Percentiles rank a stretch among this genome's conserved stretches.
phyloP scores from a whole-genome alignment of 169 alveolate genomes.

The Plasmodium gaboni region DNA sequence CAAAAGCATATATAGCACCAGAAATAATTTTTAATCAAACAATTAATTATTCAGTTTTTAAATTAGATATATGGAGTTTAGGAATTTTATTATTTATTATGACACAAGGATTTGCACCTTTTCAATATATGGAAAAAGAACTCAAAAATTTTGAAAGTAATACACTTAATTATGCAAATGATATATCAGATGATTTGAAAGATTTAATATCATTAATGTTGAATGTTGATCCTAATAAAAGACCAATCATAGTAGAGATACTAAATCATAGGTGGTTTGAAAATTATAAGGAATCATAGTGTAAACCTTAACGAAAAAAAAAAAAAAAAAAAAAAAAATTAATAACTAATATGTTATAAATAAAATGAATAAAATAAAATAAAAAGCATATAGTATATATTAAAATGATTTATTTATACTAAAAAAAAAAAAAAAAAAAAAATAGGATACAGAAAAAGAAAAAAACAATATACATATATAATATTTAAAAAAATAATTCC shows the following conservation, averaged over 20 bases:
- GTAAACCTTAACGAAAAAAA: not conserved
- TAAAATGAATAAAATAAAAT: not conserved
- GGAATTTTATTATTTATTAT: constrained; percentile 80
- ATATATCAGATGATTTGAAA: constrained; percentile 63
- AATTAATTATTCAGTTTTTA: constrained; percentile 78
- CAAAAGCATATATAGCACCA: constrained; percentile 84
- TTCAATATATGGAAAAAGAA: constrained; percentile 81
- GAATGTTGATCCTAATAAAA: constrained; percentile 59
- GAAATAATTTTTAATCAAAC: constrained; percentile 81
- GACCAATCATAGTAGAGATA: constrained; percentile 70
- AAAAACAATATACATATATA: no score
- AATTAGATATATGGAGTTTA: constrained; percentile 83
- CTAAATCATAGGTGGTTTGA: constrained; percentile 62
- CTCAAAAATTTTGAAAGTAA: constrained; percentile 59
- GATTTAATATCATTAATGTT: constrained; percentile 60
- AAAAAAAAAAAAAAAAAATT: not conserved
- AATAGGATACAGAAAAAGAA: no score
- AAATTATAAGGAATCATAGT: not conserved
- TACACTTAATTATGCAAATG: constrained; percentile 38
- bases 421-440: no score
- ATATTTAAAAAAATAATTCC: no score
- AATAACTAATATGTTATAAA: not conserved
- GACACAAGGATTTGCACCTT: constrained; percentile 93
- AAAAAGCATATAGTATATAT: not conserved
- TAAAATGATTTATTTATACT: no score